Conservation (phyloP, 768 basidiomycete species). For the Naematelia encephala region DNA sequence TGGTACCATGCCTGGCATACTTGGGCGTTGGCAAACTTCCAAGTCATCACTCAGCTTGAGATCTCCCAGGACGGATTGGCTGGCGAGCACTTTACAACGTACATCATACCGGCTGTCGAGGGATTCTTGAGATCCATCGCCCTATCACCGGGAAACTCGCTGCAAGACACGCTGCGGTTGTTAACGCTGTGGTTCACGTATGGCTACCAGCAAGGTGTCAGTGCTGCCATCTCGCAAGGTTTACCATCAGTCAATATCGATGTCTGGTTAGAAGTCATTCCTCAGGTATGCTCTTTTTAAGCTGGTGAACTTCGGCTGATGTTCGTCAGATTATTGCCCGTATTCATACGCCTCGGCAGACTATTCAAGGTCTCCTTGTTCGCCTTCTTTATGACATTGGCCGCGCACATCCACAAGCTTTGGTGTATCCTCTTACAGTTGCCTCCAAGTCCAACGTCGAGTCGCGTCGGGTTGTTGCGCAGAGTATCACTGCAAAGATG, state of each 20-base stretch:
- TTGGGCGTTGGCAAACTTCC: constrained; percentile 95
- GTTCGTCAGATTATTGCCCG: constrained; percentile 82
- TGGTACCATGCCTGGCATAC: constrained; percentile 99
- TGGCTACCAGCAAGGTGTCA: constrained; percentile 84
- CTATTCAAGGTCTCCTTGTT: constrained; percentile 84
- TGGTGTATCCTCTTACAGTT: constrained; percentile 89
- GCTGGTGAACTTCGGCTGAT: background rate
- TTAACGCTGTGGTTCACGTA: constrained; percentile 98
- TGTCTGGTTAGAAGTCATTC: constrained; percentile 98
- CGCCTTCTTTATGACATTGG: constrained; percentile 86
- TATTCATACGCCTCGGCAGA: constrained; percentile 86
- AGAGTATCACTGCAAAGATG: constrained; percentile 86
- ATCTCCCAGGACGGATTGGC: constrained; percentile 62
- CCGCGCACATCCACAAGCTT: constrained; percentile 92
- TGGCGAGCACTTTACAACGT: constrained; percentile 65
- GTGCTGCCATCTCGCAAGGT: constrained; percentile 78
- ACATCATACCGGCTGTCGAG: constrained; percentile 89
- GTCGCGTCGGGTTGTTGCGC: constrained; percentile 75
- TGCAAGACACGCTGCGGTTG: constrained; percentile 90
- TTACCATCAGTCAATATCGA: constrained; percentile 89
- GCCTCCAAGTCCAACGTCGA: constrained; percentile 91
- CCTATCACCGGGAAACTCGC: constrained; percentile 78
- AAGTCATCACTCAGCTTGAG: constrained; percentile 81
- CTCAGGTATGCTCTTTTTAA: constrained; percentile 64
- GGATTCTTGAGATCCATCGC: constrained; percentile 89